Evolutionary conservation across 495 filamentous ascomycete genomes (phyloP), one percentile per base, ranked within the genome.

Genomic region (Lophiostoma macrostomum): DNA sequence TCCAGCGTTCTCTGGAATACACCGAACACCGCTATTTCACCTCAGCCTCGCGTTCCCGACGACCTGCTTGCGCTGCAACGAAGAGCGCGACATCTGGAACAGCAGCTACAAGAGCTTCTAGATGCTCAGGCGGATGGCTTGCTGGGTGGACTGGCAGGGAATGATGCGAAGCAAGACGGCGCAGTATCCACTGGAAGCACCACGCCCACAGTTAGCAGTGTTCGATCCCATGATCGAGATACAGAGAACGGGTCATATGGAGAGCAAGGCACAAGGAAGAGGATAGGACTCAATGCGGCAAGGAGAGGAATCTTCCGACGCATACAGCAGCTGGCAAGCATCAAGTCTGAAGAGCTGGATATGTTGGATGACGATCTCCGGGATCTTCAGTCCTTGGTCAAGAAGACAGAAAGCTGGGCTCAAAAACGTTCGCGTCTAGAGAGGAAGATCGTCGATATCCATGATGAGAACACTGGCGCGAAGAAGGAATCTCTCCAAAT

Each of bases 81-180:
- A 37, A 77, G 75, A 46, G 79, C 85, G 51, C 73, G 66, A 20
- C 71, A 80, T 43, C 80, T 96, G 14, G 83, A 95, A 53, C 74
- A 74, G 29, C 82, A 90, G 38, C 76, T 97, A 4, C 91, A 97
- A 67, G 64, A 72, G 22, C 70, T 95, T 4, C 79, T 97, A 23
- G 90, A 97, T 71, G 86, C 87, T 0, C 91, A 97, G 69, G 84
- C 85, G 37, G 79, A 84, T 30, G 88, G 88, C 22, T 74, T 95
- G 30, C 66, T 83, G 2, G 70, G 76, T 46, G 80, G 80, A 8
- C 69, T 81, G 2, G 31, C 37, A 1, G 62, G 63, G 24, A 61
- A 63, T 30, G 64, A 51, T 12, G 62, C 69, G 19, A 11, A 43
- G 11, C 43, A 30, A 28, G 68, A 72, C 28, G 72, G 74, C 51